A percentile compares a stretch with the other conserved stretches of the same genome.
Evolutionary conservation across 805 yeast genomes (phyloP).

Genomic region (Teunomyces tritomae): DNA sequence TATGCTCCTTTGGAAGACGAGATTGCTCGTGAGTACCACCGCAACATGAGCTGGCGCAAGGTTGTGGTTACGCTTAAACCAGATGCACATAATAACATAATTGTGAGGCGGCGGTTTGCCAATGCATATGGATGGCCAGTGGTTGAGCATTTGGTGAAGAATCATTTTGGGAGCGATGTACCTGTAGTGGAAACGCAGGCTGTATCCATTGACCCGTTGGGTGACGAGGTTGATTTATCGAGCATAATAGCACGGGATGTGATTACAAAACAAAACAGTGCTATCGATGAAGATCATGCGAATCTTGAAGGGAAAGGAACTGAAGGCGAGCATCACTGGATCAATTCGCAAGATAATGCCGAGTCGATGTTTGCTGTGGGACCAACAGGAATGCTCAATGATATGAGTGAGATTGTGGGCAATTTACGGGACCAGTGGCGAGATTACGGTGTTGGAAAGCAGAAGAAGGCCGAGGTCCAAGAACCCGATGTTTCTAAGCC

Average conservation of each 20-base stretch:
- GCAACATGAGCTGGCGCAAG: slow-evolving; percentile 83
- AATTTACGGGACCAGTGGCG: slow-evolving; percentile 39
- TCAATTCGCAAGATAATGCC: slow-evolving; percentile 41
- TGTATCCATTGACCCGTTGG: slow-evolving; percentile 20
- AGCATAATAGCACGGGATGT: slow-evolving; percentile 33
- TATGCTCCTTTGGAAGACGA: slow-evolving; percentile 62
- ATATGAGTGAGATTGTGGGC: slow-evolving; percentile 59
- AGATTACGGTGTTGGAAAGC: slow-evolving; percentile 11
- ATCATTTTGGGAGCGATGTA: slow-evolving; percentile 48
- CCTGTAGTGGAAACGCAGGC: slow-evolving; percentile 8
- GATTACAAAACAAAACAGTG: slow-evolving; percentile 34
- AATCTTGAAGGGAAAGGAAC: slow-evolving; percentile 15
- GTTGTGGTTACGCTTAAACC: slow-evolving; percentile 83
- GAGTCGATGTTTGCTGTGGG: slow-evolving; percentile 53
- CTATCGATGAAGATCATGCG: slow-evolving; percentile 25
- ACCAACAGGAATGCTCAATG: slow-evolving; percentile 67
- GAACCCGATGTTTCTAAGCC: neutral
- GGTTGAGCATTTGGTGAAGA: slow-evolving; percentile 71
- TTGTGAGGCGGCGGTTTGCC: slow-evolving; percentile 83
- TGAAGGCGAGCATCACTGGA: slow-evolving; percentile 46
- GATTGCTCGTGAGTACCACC: slow-evolving; percentile 88
- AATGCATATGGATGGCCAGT: slow-evolving; percentile 97
- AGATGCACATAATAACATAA: slow-evolving; percentile 92
- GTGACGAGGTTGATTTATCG: slow-evolving; percentile 25
- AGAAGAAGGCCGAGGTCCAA: neutral